These are phyloP conservation scores for Dryas alaskensis DNA, from an alignment of 306 rosid species.

Conservation along the genomic window DNA sequence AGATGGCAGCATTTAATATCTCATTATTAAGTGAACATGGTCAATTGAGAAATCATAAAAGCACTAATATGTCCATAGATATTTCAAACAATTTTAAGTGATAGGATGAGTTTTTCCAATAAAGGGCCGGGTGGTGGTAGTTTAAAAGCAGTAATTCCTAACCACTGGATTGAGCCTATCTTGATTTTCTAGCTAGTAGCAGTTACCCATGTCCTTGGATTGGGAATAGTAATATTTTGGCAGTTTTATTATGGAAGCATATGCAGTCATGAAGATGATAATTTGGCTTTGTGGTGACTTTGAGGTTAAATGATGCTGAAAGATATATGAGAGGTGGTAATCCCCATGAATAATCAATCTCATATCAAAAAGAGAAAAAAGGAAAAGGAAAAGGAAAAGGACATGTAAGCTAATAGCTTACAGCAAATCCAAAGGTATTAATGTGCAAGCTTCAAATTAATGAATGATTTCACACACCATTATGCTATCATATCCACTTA, in stretches of 20 bases:
- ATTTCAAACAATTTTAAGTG: too few relatives aligned
- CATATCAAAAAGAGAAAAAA: neutral
- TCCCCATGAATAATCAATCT: neutral
- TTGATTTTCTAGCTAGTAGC: neutral
- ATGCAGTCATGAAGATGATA: neutral
- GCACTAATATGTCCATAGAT: too few relatives aligned
- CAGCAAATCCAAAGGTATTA: neutral
- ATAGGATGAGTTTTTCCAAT: too few relatives aligned
- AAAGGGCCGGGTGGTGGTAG: neutral
- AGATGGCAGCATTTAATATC: too few relatives aligned
- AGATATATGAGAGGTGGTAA: too few relatives aligned
- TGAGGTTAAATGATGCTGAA: neutral
- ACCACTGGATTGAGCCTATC: neutral
- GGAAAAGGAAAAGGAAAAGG: neutral
- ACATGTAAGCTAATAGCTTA: constrained; percentile 8
- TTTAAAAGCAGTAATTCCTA: neutral
- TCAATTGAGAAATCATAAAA: too few relatives aligned
- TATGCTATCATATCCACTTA: neutral
- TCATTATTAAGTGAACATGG: too few relatives aligned
- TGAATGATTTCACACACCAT: neutral
- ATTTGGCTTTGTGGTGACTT: neutral
- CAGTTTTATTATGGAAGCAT: neutral
- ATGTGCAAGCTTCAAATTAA: neutral
- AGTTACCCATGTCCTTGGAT: neutral
- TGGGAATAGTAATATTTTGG: neutral